Percentiles rank a stretch among this genome's conserved stretches.
Conservation (phyloP, 2,329 filamentous ascomycete genomes). For the Stagonosporopsis tanaceti region DNA sequence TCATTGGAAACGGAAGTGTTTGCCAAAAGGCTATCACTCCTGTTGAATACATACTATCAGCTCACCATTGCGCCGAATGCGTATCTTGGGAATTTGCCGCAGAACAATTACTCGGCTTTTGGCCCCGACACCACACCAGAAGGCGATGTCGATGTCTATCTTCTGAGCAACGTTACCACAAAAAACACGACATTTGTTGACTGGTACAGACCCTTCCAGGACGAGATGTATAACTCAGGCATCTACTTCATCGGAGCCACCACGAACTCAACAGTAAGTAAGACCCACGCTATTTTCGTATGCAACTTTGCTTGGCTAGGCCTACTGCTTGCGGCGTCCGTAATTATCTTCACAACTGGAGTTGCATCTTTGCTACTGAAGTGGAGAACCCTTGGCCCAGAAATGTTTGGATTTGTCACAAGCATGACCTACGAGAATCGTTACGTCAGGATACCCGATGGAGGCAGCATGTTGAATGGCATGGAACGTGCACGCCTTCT, state of each 20-base stretch:
- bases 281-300: slow-evolving; percentile 30
- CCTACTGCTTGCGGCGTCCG: slow-evolving; percentile 32
- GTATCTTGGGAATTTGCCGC: not conserved
- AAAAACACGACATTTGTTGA: not conserved
- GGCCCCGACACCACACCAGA: not conserved
- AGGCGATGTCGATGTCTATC: not conserved
- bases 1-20: not conserved
- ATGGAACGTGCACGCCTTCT: slow-evolving; percentile 47
- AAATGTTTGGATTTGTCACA: slow-evolving; percentile 47
- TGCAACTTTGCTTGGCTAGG: slow-evolving; percentile 42
- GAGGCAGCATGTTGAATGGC: slow-evolving; percentile 42
- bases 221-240: too few species aligned
- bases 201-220: not conserved
- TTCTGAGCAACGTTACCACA: not conserved
- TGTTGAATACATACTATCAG: not conserved
- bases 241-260: slow-evolving; percentile 39
- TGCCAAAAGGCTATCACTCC: not conserved
- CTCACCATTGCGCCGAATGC: not conserved
- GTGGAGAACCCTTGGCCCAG: slow-evolving; percentile 38
- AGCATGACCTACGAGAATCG: slow-evolving; percentile 51
- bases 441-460: slow-evolving; percentile 36
- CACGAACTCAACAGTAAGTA: slow-evolving; percentile 26
- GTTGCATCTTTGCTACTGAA: slow-evolving; percentile 34
- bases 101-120: not conserved
- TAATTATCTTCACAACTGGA: slow-evolving; percentile 32